Conservation (phyloP, 352 stramenopile genomes). For the Globisporangium okanoganense region DNA sequence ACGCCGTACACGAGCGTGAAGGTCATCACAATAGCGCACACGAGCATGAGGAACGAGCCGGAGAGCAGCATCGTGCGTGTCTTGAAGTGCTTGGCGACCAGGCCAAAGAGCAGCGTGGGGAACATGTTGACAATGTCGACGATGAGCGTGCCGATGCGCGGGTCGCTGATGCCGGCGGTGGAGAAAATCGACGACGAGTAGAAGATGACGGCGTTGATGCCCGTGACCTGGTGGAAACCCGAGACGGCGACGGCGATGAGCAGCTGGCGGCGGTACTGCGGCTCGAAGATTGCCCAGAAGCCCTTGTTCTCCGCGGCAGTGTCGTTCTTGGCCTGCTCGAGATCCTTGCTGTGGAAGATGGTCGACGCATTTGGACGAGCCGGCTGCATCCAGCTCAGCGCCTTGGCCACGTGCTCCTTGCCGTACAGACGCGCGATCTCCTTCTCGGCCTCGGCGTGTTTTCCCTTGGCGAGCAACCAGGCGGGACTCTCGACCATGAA, state of each 20-base stretch:
- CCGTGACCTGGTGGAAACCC: constrained; percentile 40
- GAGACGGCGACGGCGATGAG: constrained; percentile 34
- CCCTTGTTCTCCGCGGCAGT: background rate
- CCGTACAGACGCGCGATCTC: constrained; percentile 33
- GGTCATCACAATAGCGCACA: constrained; percentile 43
- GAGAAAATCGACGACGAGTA: constrained; percentile 48
- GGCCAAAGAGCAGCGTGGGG: constrained; percentile 24
- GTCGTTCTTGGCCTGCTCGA: constrained; percentile 4
- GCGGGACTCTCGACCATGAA: constrained; percentile 50
- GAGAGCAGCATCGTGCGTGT: constrained; percentile 54
- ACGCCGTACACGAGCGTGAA: constrained; percentile 36
- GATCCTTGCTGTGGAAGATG: constrained; percentile 6
- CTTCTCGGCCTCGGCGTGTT: constrained; percentile 25
- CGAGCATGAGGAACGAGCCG: constrained; percentile 37
- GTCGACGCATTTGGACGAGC: background rate
- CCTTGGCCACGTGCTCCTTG: constrained; percentile 29
- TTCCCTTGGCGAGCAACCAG: constrained; percentile 42
- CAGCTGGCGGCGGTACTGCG: constrained; percentile 26
- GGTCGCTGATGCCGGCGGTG: constrained; percentile 36
- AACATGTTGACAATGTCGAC: constrained; percentile 36
- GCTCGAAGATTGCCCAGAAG: constrained; percentile 15
- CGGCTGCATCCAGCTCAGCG: constrained; percentile 26
- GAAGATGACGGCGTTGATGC: constrained; percentile 54
- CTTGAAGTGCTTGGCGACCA: constrained; percentile 36
- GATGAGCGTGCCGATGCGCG: constrained; percentile 35